These are phyloP conservation scores for Pestalotiopsis sp. DNA, from an alignment of 2,329 filamentous ascomycete species.

Conservation along the genomic window DNA sequence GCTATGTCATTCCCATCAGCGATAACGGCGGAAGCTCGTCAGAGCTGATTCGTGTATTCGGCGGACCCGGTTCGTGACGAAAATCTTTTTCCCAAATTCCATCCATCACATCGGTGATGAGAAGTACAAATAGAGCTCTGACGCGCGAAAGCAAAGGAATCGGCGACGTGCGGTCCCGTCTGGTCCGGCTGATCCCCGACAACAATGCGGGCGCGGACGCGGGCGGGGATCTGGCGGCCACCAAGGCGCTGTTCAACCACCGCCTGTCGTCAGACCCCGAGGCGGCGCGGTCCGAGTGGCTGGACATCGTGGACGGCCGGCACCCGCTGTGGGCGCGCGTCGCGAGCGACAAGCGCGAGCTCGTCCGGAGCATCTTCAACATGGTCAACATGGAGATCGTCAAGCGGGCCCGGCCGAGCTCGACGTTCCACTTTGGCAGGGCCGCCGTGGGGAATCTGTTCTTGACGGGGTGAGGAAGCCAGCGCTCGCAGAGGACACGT, in stretches of 20 bases:
- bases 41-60: constrained; percentile 91
- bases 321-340: constrained; percentile 76
- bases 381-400: constrained; percentile 77
- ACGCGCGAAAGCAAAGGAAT: constrained; percentile 25
- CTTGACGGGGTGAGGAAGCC: constrained; percentile 62
- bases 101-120: background rate
- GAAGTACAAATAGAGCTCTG: background rate
- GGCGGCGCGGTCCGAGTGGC: constrained; percentile 77
- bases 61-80: constrained; percentile 73
- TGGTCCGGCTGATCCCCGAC: constrained; percentile 87
- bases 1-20: constrained; percentile 91
- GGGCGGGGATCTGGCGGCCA: constrained; percentile 69
- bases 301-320: constrained; percentile 82
- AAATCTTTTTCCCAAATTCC: constrained; percentile 9
- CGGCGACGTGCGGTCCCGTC: constrained; percentile 51
- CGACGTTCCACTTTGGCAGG: constrained; percentile 76
- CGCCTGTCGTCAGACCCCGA: constrained; percentile 67
- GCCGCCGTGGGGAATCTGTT: constrained; percentile 81
- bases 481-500: background rate
- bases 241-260: constrained; percentile 86
- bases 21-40: constrained; percentile 95
- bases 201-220: constrained; percentile 54
- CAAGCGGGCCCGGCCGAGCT: constrained; percentile 72
- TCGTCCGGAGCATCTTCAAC: constrained; percentile 78
- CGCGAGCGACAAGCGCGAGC: constrained; percentile 71